Conservation (phyloP, 2,329 filamentous ascomycete species). For the Lasiodiplodia sp. region DNA sequence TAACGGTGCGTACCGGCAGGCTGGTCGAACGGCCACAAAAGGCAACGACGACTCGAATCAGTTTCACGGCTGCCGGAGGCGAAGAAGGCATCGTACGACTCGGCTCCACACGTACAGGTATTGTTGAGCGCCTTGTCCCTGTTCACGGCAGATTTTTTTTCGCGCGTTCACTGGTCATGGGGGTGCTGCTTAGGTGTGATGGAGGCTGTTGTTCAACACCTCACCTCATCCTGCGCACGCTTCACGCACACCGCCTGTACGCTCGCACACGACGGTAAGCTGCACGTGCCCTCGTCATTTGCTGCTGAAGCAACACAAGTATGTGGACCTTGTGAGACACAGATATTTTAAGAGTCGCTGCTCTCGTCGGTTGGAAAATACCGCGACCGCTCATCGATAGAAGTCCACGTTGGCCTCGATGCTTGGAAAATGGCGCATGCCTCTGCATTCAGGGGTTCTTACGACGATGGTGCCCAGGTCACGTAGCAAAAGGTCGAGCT, state of each 20-base stretch:
- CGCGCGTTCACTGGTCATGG: slow-evolving; percentile 4
- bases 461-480: background rate
- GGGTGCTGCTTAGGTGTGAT: slow-evolving; percentile 17
- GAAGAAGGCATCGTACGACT: slow-evolving; percentile 26
- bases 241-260: slow-evolving; percentile 28
- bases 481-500: background rate
- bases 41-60: slow-evolving; percentile 26
- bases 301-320: slow-evolving; percentile 9
- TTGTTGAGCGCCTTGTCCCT: slow-evolving; percentile 24
- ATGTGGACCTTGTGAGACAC: slow-evolving; percentile 21
- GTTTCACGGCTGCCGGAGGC: slow-evolving; percentile 19
- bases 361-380: slow-evolving; percentile 20
- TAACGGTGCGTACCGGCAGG: slow-evolving; percentile 11
- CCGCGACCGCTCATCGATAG: background rate
- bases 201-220: slow-evolving; percentile 24
- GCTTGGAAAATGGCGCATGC: slow-evolving; percentile 16
- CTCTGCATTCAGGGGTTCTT: slow-evolving; percentile 8
- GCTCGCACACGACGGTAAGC: slow-evolving; percentile 15
- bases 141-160: slow-evolving; percentile 8
- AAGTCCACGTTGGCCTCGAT: background rate
- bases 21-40: slow-evolving; percentile 5
- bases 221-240: slow-evolving; percentile 18
- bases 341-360: slow-evolving; percentile 15
- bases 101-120: slow-evolving; percentile 23
- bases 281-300: slow-evolving; percentile 27